Evolutionary conservation across 2,329 filamentous ascomycete genomes (phyloP), one percentile per base, ranked within the genome.

Genomic region (Hypoxylon sp.): DNA sequence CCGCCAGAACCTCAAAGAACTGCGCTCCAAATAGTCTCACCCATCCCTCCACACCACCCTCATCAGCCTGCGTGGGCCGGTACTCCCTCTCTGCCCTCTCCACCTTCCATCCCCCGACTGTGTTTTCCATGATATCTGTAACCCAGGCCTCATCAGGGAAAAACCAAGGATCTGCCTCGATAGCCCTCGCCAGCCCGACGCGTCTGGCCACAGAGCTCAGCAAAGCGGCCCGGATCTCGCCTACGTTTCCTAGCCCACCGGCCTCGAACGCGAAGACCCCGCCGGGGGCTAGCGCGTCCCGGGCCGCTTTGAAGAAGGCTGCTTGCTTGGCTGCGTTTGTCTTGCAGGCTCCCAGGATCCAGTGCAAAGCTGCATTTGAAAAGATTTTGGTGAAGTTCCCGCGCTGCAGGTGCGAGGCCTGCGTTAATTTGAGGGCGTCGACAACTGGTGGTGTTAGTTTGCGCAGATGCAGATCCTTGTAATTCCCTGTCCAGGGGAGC

Each of bases 201-300:
- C 87, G 85, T 1, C 85, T 82, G 14, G 83, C 78, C 0, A 91
- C 80, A 1, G 85, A 85, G 14, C 83, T 81, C 3, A 90, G 79
- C 6, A 92, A 80, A 1, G 88, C 87, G 0, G 86, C 82, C 29
- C 87, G 84, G 71, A 91, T 85, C 78, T 92, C 91, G 0, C 83
- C 81, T 0, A 91, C 84, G 77, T 93, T 92, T 19, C 91, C 91
- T 54, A 89, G 84, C 0, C 90, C 91, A 57, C 91, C 91, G 88
- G 91, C 91, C 78, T 93, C 91, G 73, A 93, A 92, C 9, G 86
- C 85, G 65, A 93, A 89, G 0, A 73, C 74, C 1, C 89, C 91
- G 10, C 84, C 84, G 0, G 86, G 85, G 35, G 81, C 83, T 1
- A 93, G 83, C 0, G 85, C 81, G 8, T 79, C 79, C 67, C 84